phyloP scores from a whole-genome alignment of 164 flowering plant genomes.

The Nymphaea colorata region DNA sequence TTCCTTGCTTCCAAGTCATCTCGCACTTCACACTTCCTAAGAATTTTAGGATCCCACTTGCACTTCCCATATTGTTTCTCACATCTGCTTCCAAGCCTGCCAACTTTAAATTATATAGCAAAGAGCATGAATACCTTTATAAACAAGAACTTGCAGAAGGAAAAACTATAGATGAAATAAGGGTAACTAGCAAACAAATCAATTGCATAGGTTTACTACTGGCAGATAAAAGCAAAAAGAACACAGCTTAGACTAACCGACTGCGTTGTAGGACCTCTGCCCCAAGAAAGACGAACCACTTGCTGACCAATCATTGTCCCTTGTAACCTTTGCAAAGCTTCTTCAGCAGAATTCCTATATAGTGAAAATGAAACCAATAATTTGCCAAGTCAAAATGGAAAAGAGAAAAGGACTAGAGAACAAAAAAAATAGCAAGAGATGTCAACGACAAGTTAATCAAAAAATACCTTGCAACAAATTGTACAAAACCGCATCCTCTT shows the following conservation, averaged over 20 bases:
- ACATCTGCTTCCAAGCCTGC: too few relatives aligned
- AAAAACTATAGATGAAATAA: too few relatives aligned
- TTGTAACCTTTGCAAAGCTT: constrained; percentile 83
- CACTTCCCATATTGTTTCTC: too few relatives aligned
- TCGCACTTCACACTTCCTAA: too few relatives aligned
- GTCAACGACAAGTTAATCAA: background rate
- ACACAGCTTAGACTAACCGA: constrained; percentile 24
- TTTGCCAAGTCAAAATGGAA: background rate
- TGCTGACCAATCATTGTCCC: constrained; percentile 85
- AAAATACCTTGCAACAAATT: constrained; percentile 60
- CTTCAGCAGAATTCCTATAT: constrained; percentile 83
- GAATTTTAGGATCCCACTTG: too few relatives aligned
- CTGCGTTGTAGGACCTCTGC: constrained; percentile 55
- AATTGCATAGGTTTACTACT: too few relatives aligned
- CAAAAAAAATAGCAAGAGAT: background rate
- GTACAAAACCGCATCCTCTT: constrained; percentile 89
- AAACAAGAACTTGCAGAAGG: too few relatives aligned
- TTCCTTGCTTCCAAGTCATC: too few relatives aligned
- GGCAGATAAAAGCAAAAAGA: too few relatives aligned
- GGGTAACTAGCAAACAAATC: too few relatives aligned
- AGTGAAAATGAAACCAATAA: background rate
- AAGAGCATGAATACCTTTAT: too few relatives aligned
- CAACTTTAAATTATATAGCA: too few relatives aligned
- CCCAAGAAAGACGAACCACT: constrained; percentile 89
- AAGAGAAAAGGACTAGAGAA: background rate